Evolutionary conservation across 768 basidiomycete genomes (phyloP).

Genomic region (Pulveroboletus sp.): DNA sequence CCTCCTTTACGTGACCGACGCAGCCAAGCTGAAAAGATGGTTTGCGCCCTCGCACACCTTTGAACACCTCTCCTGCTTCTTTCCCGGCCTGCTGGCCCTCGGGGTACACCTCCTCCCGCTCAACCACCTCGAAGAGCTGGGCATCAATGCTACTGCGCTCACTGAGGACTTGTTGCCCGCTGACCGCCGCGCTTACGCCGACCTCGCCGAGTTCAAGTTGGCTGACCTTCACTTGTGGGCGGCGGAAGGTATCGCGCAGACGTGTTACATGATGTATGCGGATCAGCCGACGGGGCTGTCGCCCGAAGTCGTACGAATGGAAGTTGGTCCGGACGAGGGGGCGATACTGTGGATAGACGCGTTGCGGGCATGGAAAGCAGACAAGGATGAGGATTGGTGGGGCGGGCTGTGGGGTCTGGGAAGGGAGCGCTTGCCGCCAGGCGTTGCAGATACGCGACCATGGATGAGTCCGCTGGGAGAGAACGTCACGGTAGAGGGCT

Average conservation of each 20-base stretch:
- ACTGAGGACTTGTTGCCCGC: constrained; percentile 15
- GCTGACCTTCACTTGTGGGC: constrained; percentile 68
- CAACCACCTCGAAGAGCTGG: constrained; percentile 44
- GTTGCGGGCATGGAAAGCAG: constrained; percentile 43
- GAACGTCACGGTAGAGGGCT: constrained; percentile 5
- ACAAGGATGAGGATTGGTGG: neutral
- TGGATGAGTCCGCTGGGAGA: constrained; percentile 13
- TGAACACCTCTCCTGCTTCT: constrained; percentile 75
- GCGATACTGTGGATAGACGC: constrained; percentile 25
- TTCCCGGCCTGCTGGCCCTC: constrained; percentile 71
- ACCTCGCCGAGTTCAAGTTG: constrained; percentile 44
- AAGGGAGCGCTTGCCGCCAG: constrained; percentile 40
- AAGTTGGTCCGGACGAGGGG: constrained; percentile 6
- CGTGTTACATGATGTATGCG: constrained; percentile 67
- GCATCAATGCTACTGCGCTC: constrained; percentile 42
- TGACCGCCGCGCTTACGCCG: constrained; percentile 31
- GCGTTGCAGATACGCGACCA: constrained; percentile 37
- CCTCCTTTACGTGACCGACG: constrained; percentile 59
- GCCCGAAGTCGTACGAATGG: constrained; percentile 44
- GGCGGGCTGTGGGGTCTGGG: constrained; percentile 3
- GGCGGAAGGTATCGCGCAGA: constrained; percentile 71
- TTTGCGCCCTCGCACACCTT: constrained; percentile 44
- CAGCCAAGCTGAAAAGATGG: constrained; percentile 17
- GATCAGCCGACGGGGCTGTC: constrained; percentile 67
- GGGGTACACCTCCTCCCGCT: constrained; percentile 62